phyloP scores from a whole-genome alignment of 352 stramenopile species.

The Phytophthora gonapodyides region DNA sequence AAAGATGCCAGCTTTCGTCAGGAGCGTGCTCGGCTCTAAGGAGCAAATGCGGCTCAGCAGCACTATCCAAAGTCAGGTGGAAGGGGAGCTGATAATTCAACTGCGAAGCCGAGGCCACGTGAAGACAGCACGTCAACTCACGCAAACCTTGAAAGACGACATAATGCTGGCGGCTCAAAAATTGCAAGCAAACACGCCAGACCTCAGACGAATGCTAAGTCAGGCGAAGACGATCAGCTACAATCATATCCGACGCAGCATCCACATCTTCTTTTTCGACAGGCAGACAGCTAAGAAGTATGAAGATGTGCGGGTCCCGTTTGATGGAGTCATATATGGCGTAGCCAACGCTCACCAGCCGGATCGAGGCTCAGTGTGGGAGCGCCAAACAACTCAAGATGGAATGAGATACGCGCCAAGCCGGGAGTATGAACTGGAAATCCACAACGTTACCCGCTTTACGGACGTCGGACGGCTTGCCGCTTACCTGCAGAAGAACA shows the following conservation, averaged over 20 bases:
- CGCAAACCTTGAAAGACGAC: background rate
- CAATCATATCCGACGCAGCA: background rate
- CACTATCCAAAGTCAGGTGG: background rate
- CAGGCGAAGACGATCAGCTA: background rate
- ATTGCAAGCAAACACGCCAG: too few species aligned
- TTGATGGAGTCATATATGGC: too few species aligned
- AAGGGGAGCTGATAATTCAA: conserved; percentile 4
- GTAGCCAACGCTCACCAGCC: too few species aligned
- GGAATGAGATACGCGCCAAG: too few species aligned
- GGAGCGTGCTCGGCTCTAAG: background rate
- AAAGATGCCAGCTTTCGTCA: background rate
- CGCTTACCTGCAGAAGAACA: too few species aligned
- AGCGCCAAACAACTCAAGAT: too few species aligned
- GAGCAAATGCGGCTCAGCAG: background rate
- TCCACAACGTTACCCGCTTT: too few species aligned
- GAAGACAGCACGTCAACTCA: background rate
- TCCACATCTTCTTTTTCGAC: conserved; percentile 15
- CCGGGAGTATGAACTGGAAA: too few species aligned
- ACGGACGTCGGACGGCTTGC: too few species aligned
- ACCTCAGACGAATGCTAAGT: too few species aligned
- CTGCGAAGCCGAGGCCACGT: background rate
- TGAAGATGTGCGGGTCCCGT: background rate
- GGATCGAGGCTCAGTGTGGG: too few species aligned
- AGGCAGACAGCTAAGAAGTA: background rate
- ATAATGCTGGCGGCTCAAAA: too few species aligned